These are phyloP conservation scores for Alternaria triticina DNA, from an alignment of 2,329 filamentous ascomycete genomes.

Conservation along the genomic window DNA sequence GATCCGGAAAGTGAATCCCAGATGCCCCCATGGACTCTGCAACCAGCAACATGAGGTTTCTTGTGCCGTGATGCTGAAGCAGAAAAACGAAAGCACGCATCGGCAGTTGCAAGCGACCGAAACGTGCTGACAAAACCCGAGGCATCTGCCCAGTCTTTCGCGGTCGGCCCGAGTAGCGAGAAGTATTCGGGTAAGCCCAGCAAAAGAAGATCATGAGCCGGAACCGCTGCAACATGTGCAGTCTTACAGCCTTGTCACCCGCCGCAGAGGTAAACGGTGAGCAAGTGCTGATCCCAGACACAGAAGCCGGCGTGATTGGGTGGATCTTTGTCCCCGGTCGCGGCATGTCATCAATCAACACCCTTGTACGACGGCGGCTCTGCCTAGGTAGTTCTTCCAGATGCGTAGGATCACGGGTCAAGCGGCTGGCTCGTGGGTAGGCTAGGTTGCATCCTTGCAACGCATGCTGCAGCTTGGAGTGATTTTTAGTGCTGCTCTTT, in stretches of 20 bases:
- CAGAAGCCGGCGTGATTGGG: conserved; percentile 6
- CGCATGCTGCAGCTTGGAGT: background rate
- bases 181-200: conserved; percentile 7
- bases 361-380: conserved; percentile 6
- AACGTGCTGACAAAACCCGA: background rate
- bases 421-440: conserved; percentile 7
- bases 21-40: background rate
- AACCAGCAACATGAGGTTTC: conserved; percentile 12
- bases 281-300: conserved; percentile 1
- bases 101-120: conserved; percentile 6
- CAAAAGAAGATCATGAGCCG: background rate
- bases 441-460: conserved; percentile 1
- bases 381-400: conserved; percentile 1
- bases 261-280: conserved; percentile 14
- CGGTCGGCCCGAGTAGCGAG: conserved; percentile 8
- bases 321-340: background rate
- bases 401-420: conserved; percentile 4
- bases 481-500: background rate
- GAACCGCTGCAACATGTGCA: conserved; percentile 6
- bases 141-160: background rate
- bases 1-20: background rate
- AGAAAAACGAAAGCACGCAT: background rate
- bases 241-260: conserved; percentile 14
- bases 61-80: conserved; percentile 1
- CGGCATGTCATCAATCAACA: conserved; percentile 12